A percentile compares a stretch with the other conserved stretches of the same genome.
phyloP scores from a whole-genome alignment of 139 green algal genomes.

The Volvox africanus region DNA sequence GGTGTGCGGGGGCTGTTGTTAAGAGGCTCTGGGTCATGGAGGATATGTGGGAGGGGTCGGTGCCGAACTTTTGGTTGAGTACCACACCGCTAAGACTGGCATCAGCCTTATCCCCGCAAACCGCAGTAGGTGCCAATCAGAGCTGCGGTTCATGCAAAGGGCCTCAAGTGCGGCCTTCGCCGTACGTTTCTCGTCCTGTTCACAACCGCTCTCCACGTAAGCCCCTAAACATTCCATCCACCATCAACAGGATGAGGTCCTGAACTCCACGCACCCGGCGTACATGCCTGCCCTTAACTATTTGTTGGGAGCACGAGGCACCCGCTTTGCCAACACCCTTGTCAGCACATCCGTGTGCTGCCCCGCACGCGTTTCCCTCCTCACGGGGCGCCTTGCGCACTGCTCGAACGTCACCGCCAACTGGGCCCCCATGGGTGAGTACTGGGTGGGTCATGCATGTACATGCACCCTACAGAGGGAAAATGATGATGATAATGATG shows the following conservation, averaged over 20 bases:
- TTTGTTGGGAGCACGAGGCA: background rate
- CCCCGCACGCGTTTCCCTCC: conserved; percentile 38
- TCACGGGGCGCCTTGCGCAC: conserved; percentile 46
- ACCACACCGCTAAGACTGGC: too few species aligned
- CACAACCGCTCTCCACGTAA: too few species aligned
- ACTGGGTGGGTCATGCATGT: too few species aligned
- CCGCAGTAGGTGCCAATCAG: too few species aligned
- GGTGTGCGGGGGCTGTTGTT: background rate
- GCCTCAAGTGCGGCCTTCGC: too few species aligned
- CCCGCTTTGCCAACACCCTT: conserved; percentile 36
- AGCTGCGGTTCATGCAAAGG: too few species aligned
- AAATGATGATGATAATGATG: too few species aligned
- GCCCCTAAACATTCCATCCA: background rate
- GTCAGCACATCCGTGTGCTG: conserved; percentile 49
- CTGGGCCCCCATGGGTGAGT: background rate
- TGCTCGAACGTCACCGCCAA: conserved; percentile 50
- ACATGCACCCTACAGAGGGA: too few species aligned
- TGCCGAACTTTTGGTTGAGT: too few species aligned
- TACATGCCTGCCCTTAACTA: conserved; percentile 17
- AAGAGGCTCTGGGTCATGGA: background rate
- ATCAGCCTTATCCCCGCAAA: too few species aligned
- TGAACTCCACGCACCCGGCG: conserved; percentile 37
- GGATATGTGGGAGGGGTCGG: too few species aligned
- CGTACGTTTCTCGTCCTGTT: too few species aligned
- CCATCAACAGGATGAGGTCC: conserved; percentile 31